Evolutionary conservation across 2,329 filamentous ascomycete species (phyloP), one percentile per base, ranked within the genome.

Genomic region (Paecilomyces sp.): DNA sequence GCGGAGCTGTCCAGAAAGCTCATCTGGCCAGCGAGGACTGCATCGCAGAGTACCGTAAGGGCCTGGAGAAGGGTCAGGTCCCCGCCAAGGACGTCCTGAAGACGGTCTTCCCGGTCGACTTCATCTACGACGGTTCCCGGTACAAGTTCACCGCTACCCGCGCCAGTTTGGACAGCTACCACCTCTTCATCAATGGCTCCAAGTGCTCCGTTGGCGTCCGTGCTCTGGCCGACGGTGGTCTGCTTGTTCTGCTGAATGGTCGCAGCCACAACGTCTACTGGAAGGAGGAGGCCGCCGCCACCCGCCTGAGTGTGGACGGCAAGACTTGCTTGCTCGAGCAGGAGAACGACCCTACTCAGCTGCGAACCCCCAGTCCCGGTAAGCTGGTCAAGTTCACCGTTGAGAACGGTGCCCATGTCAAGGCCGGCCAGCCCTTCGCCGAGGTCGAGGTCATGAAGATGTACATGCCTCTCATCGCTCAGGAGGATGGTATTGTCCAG

Each of bases 361-460:
- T 99, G 57, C 88, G 94, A 67, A 93, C 92, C 3, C 94, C 94
- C 51, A 95, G 90, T 63, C 94, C 94, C 54, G 94, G 94, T 76
- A 99, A 99, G 82, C 88, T 99, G 36, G 93, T 99, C 80, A 97
- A 96, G 80, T 99, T 94, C 78, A 90, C 91, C 1, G 90, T 99
- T 1, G 94, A 97, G 76, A 97, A 96, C 70, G 94, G 94, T 62
- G 85, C 92, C 67, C 94, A 99, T 74, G 87, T 99, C 76, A 88
- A 86, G 76, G 91, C 95, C 68, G 93, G 93, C 60, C 90, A 97
- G 76, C 83, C 93, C 34, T 99, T 92, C 72, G 94, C 94, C 59
- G 94, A 99, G 77, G 93, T 99, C 50, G 94, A 99, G 79, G 94
- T 99, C 78, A 99, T 99, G 94, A 99, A 99, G 85, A 99, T 99